Evolutionary conservation across 2,329 filamentous ascomycete genomes (phyloP).

Genomic region (Nemania sp.): DNA sequence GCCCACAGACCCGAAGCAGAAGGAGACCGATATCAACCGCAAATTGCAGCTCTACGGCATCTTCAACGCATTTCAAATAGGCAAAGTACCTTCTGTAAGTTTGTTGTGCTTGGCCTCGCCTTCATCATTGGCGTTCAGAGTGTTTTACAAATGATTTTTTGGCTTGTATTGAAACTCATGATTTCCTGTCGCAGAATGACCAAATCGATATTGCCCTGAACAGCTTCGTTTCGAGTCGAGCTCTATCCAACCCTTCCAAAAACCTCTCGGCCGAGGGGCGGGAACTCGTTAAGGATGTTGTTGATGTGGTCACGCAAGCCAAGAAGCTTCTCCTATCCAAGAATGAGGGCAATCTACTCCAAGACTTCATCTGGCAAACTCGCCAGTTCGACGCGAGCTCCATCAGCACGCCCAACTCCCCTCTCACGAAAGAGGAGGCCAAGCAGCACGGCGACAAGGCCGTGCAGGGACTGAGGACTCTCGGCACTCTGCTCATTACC

Average conservation of each 20-base stretch:
- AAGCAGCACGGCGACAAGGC: slow-evolving; percentile 84
- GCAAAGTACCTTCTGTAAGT: slow-evolving; percentile 86
- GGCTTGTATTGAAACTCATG: slow-evolving; percentile 16
- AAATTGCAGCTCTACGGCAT: slow-evolving; percentile 97
- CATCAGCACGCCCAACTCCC: slow-evolving; percentile 64
- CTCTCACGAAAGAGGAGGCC: slow-evolving; percentile 75
- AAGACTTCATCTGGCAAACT: slow-evolving; percentile 97
- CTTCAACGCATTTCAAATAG: slow-evolving; percentile 78
- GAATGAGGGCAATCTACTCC: slow-evolving; percentile 91
- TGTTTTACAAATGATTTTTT: neutral
- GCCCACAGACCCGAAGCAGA: slow-evolving; percentile 72
- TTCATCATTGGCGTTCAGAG: too few relatives aligned
- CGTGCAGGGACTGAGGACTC: slow-evolving; percentile 80
- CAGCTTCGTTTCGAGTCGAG: slow-evolving; percentile 75
- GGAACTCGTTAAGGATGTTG: slow-evolving; percentile 75
- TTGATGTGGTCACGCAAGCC: slow-evolving; percentile 79
- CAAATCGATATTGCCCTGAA: slow-evolving; percentile 96
- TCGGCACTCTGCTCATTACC: slow-evolving; percentile 87
- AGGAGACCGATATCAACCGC: slow-evolving; percentile 85
- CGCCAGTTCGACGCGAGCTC: slow-evolving; percentile 71
- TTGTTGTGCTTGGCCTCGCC: slow-evolving; percentile 22
- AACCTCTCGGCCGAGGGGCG: slow-evolving; percentile 84
- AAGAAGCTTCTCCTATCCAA: slow-evolving; percentile 84
- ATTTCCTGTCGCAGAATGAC: slow-evolving; percentile 66
- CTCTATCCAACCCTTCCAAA: slow-evolving; percentile 70